Evolutionary conservation across 768 basidiomycete genomes (phyloP).

Genomic region (Boletus edulis): DNA sequence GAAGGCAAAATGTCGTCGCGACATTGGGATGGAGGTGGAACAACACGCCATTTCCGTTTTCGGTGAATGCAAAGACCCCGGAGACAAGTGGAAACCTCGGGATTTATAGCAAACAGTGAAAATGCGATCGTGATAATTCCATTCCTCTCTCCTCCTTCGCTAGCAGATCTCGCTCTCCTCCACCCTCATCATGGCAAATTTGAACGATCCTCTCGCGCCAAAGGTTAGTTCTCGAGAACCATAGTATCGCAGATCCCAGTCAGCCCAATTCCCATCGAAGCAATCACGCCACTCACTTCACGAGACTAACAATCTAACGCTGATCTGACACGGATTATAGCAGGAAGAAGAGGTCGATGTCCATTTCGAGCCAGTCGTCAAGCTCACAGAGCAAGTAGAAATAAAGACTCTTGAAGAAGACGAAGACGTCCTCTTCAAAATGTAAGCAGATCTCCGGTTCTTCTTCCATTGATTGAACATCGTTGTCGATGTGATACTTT

Average conservation of each 20-base stretch:
- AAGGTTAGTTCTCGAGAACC: constrained; percentile 48
- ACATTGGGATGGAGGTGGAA: constrained; percentile 28
- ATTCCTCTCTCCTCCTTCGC: constrained; percentile 18
- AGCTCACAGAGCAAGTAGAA: constrained; percentile 93
- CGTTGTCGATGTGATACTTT: neutral
- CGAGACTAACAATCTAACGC: constrained; percentile 19
- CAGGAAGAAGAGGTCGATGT: constrained; percentile 79
- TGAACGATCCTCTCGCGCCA: constrained; percentile 63
- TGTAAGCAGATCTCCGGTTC: constrained; percentile 52
- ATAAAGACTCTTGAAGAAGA: constrained; percentile 95
- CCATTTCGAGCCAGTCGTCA: constrained; percentile 96
- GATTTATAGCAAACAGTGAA: constrained; percentile 14
- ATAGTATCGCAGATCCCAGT: neutral
- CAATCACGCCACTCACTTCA: constrained; percentile 29
- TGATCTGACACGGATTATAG: constrained; percentile 28
- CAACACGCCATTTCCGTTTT: constrained; percentile 7
- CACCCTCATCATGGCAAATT: constrained; percentile 50
- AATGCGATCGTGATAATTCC: constrained; percentile 25
- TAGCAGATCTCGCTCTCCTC: constrained; percentile 10
- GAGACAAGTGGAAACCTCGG: constrained; percentile 15
- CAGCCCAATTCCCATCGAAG: constrained; percentile 17
- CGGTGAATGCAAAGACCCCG: constrained; percentile 20
- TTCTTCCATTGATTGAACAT: constrained; percentile 1
- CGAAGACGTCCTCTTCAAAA: constrained; percentile 92
- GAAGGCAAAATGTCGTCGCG: constrained; percentile 37